Evolutionary conservation across 2,329 filamentous ascomycete species (phyloP).

Genomic region (Xylaria sp.): DNA sequence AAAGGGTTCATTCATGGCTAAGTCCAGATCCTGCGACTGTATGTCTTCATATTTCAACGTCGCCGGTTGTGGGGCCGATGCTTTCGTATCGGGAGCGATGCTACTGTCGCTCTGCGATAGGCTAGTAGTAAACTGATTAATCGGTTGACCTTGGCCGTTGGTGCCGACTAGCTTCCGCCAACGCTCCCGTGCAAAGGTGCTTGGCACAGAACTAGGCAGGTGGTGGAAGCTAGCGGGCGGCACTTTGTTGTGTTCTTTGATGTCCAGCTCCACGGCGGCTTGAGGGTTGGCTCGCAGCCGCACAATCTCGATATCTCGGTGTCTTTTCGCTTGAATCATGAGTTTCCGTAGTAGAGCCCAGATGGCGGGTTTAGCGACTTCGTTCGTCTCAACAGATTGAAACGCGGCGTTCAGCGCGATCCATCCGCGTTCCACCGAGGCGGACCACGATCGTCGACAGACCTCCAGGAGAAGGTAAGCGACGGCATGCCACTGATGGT

Average conservation of each 20-base stretch:
- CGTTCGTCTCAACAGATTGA: slow-evolving; percentile 37
- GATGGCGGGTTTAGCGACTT: slow-evolving; percentile 44
- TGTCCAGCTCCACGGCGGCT: slow-evolving; percentile 46
- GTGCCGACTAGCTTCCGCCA: slow-evolving; percentile 47
- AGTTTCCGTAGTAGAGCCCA: slow-evolving; percentile 52
- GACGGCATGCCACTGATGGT: slow-evolving; percentile 55
- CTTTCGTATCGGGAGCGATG: background rate
- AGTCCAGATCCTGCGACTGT: slow-evolving; percentile 32
- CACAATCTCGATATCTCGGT: slow-evolving; percentile 47
- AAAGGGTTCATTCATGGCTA: slow-evolving; percentile 35
- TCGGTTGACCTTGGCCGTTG: slow-evolving; percentile 23
- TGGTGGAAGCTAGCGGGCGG: slow-evolving; percentile 44
- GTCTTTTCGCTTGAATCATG: slow-evolving; percentile 46
- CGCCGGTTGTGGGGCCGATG: background rate
- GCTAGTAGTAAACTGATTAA: slow-evolving; percentile 1
- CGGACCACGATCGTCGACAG: slow-evolving; percentile 44
- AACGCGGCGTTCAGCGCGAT: slow-evolving; percentile 38
- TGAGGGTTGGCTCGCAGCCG: slow-evolving; percentile 45
- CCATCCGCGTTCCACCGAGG: slow-evolving; percentile 48
- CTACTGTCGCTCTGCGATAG: background rate
- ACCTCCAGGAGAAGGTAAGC: slow-evolving; percentile 51
- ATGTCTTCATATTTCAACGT: slow-evolving; percentile 13
- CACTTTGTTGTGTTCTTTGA: slow-evolving; percentile 42
- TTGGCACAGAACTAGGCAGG: slow-evolving; percentile 42
- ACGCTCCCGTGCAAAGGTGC: slow-evolving; percentile 43